phyloP scores from a whole-genome alignment of 73 alveolate species.

The Effrenium voratum region DNA sequence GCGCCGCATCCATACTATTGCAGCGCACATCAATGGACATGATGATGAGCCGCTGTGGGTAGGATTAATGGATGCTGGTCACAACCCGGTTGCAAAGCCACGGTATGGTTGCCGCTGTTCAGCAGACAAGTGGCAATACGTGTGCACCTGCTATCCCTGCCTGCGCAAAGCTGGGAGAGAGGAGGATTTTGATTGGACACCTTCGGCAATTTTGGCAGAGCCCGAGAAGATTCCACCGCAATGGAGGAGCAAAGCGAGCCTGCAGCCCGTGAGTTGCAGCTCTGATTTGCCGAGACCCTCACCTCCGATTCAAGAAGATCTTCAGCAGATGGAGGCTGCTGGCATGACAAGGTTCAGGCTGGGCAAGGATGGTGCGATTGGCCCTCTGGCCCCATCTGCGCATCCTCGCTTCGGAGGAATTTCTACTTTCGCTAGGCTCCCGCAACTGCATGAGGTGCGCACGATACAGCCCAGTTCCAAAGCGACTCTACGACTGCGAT shows the following conservation, averaged over 20 bases:
- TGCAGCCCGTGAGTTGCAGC: neutral
- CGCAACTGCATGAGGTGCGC: constrained; percentile 50
- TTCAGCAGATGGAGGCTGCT: constrained; percentile 1
- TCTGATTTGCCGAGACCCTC: constrained; percentile 31
- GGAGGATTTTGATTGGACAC: constrained; percentile 76
- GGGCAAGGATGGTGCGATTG: constrained; percentile 13
- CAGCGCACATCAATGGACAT: constrained; percentile 49
- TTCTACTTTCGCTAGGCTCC: constrained; percentile 66
- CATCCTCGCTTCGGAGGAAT: constrained; percentile 63
- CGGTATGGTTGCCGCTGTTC: constrained; percentile 63
- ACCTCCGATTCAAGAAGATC: neutral
- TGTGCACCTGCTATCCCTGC: constrained; percentile 38
- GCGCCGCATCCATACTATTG: constrained; percentile 39
- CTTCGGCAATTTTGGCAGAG: neutral
- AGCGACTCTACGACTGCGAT: constrained; percentile 5
- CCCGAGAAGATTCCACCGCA: constrained; percentile 41
- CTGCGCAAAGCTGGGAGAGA: constrained; percentile 33
- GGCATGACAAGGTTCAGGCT: constrained; percentile 21
- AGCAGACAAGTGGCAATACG: constrained; percentile 61
- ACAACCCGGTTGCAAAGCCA: constrained; percentile 57
- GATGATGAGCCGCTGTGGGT: constrained; percentile 81
- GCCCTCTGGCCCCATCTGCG: constrained; percentile 17
- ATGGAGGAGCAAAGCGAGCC: constrained; percentile 11
- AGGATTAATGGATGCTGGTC: constrained; percentile 70
- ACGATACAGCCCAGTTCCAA: neutral